Base-by-base conservation (phyloP, 2,329 filamentous ascomycete species). In the Phaeosphaeria sp. region DNA sequence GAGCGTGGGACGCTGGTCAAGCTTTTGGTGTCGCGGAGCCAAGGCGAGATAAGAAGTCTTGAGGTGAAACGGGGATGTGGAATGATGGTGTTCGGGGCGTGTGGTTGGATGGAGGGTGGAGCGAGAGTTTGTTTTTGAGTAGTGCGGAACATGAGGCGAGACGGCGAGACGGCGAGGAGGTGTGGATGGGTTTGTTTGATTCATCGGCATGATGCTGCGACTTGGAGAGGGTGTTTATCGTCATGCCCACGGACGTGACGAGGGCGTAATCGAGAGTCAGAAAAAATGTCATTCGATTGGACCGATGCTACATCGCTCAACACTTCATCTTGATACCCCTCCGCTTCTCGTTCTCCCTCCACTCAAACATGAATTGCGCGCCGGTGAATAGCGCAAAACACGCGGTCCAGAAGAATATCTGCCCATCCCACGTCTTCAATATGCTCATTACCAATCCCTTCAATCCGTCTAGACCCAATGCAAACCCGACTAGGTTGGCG, bases 321-420 rank as follows among this genome's bases (percentile, higher is more conserved):
- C 92, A 98, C 80, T 92, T 97, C 77, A 97, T 76, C 66, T 87
- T 84, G 57, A 97, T 89, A 0, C 95, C 95, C 66, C 86, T 87
- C 68, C 94, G 86, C 78, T 88, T 87, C 82, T 99, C 95, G 43
- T 85, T 83, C 80, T 97, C 92, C 51, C 95, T 84, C 66, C 96
- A 86, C 81, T 99, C 95, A 81, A 98, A 97, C 95, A 99, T 99
- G 71, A 97, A 81, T 80, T 98, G 94, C 43, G 91, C 86, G 24
- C 90, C 93, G 0, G 93, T 87, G 74, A 97, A 99, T 8, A 98
- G 78, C 44, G 86, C 87, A n/a, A 77, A 79, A 70, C 88, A 94
- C 3, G 92, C 91, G 2, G 83, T 82, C 11, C 88, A 72, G 45
- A 98, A 78, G 75, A 97, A 99, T 1, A 86, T 74, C 9, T 91